Evolutionary conservation across 2,329 filamentous ascomycete genomes (phyloP).

Genomic region (Ceratocystis albifundus): DNA sequence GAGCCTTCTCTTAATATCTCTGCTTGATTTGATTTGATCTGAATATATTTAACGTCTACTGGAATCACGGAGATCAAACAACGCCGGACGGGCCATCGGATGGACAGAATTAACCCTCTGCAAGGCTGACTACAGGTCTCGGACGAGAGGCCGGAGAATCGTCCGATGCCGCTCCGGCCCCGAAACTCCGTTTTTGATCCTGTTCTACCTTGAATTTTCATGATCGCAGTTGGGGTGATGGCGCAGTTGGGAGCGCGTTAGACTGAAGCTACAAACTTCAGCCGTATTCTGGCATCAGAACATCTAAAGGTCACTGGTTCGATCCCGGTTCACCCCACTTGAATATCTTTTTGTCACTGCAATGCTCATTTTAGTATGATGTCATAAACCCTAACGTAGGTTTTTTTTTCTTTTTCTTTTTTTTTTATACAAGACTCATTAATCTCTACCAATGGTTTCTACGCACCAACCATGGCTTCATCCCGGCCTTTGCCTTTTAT

Average conservation of each 20-base stretch:
- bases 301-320: constrained; percentile 22
- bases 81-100: too few relatives aligned
- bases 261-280: constrained; percentile 18
- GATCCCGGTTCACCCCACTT: constrained; percentile 22
- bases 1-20: too few relatives aligned
- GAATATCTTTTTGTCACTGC: constrained; percentile 12
- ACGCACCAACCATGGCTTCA: neutral
- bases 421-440: neutral
- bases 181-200: neutral
- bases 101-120: too few relatives aligned
- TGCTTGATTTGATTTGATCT: too few relatives aligned
- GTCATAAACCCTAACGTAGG: neutral
- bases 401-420: neutral
- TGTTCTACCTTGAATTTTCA: constrained; percentile 15
- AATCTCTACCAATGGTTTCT: neutral
- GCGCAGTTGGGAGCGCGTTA: constrained; percentile 22
- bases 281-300: constrained; percentile 23
- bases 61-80: too few relatives aligned
- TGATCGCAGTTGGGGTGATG: constrained; percentile 13
- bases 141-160: too few relatives aligned
- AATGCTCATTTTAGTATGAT: neutral
- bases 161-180: too few relatives aligned
- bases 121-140: too few relatives aligned
- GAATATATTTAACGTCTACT: too few relatives aligned
- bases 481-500: too few relatives aligned